phyloP scores from a whole-genome alignment of 2,329 filamentous ascomycete genomes.

The Myriosclerotinia curreyana region DNA sequence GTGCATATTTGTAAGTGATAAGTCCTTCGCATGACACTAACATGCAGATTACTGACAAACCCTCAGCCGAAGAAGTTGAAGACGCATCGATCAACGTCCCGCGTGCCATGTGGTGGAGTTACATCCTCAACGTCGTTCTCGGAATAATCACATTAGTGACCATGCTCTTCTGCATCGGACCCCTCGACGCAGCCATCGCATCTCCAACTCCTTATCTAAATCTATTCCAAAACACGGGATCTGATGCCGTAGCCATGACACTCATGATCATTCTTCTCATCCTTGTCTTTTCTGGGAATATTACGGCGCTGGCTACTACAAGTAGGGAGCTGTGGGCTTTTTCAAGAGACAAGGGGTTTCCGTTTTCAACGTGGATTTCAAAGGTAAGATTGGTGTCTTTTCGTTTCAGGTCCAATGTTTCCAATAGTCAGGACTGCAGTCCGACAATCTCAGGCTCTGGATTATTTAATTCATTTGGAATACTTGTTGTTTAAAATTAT shows the following conservation, averaged over 20 bases:
- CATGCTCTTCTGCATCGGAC: constrained; percentile 41
- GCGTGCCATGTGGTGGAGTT: constrained; percentile 47
- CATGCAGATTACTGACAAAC: not conserved
- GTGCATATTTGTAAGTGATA: constrained; percentile 40
- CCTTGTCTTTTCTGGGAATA: constrained; percentile 42
- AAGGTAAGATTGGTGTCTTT: constrained; percentile 33
- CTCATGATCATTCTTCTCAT: constrained; percentile 47
- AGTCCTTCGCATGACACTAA: not conserved
- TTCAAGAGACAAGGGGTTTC: constrained; percentile 30
- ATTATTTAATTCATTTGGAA: no score
- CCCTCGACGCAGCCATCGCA: constrained; percentile 43
- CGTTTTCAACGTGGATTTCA: constrained; percentile 42
- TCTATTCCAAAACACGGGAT: constrained; percentile 47
- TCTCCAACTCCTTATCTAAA: constrained; percentile 41
- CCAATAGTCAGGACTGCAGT: no score
- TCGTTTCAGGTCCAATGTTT: no score
- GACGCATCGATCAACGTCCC: constrained; percentile 49
- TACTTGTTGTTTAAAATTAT: no score
- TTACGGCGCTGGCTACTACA: constrained; percentile 41
- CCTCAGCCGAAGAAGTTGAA: constrained; percentile 47
- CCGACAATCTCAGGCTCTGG: no score
- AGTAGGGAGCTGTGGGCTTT: constrained; percentile 45
- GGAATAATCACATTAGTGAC: constrained; percentile 44
- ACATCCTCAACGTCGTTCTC: constrained; percentile 47
- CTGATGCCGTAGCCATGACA: constrained; percentile 44